These are phyloP conservation scores for Leucaena leucocephala DNA, from an alignment of 306 rosid species.

Conservation along the genomic window DNA sequence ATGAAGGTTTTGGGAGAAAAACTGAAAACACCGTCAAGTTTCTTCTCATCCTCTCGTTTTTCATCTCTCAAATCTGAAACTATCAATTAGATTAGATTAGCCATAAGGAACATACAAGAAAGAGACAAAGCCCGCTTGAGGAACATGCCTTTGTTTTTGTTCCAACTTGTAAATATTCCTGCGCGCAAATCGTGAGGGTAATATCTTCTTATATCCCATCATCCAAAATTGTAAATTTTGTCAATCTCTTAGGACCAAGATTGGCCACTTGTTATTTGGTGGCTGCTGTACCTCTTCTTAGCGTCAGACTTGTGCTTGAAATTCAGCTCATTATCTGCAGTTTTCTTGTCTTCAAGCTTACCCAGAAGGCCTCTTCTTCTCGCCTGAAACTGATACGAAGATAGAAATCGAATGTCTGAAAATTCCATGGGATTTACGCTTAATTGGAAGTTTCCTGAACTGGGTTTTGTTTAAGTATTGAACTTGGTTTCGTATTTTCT, in stretches of 20 bases:
- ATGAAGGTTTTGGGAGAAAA: neutral
- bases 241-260: slow-evolving; percentile 45
- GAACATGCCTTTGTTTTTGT: slow-evolving; percentile 34
- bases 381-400: slow-evolving; percentile 20
- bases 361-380: slow-evolving; percentile 1
- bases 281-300: slow-evolving; percentile 56
- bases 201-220: slow-evolving; percentile 35
- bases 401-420: slow-evolving; percentile 41
- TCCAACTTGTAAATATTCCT: slow-evolving; percentile 30
- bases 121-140: slow-evolving; percentile 16
- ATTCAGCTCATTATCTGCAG: neutral
- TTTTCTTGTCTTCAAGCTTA: slow-evolving; percentile 13
- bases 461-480: slow-evolving; percentile 30
- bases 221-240: slow-evolving; percentile 32
- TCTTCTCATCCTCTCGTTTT: slow-evolving; percentile 2
- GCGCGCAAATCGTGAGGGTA: slow-evolving; percentile 34
- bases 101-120: slow-evolving; percentile 24
- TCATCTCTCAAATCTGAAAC: neutral
- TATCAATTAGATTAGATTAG: slow-evolving; percentile 6
- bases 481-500: slow-evolving; percentile 30
- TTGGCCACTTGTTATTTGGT: slow-evolving; percentile 60
- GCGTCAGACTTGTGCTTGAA: slow-evolving; percentile 15
- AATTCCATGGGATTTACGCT: slow-evolving; percentile 31
- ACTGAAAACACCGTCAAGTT: neutral
- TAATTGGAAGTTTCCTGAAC: slow-evolving; percentile 30